These are phyloP conservation scores for Lachnellula suecica DNA, from an alignment of 2,329 filamentous ascomycete genomes.

Conservation along the genomic window DNA sequence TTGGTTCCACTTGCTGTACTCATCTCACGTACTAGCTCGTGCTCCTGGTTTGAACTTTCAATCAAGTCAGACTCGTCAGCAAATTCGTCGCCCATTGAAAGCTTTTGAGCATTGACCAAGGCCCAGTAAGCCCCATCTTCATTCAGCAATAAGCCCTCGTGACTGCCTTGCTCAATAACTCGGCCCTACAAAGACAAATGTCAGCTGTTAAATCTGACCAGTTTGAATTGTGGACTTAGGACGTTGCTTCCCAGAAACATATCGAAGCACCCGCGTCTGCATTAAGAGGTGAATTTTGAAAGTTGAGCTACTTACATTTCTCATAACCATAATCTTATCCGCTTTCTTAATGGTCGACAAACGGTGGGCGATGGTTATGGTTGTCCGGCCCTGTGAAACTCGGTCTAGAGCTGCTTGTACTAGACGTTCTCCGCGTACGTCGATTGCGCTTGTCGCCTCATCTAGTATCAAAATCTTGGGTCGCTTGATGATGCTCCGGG, in stretches of 20 bases:
- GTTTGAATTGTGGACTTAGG: too few relatives aligned
- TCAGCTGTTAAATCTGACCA: too few relatives aligned
- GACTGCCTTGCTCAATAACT: conserved; percentile 72
- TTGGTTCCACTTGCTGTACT: conserved; percentile 23
- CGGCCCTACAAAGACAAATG: conserved; percentile 49
- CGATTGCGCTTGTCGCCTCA: conserved; percentile 58
- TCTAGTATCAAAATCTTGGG: conserved; percentile 71
- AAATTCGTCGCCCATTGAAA: conserved; percentile 30
- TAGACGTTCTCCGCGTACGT: conserved; percentile 46
- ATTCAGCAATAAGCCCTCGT: conserved; percentile 63
- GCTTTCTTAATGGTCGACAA: conserved; percentile 75
- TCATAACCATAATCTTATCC: conserved; percentile 75
- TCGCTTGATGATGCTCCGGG: conserved; percentile 67
- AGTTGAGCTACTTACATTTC: conserved; percentile 83
- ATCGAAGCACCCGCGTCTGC: too few relatives aligned
- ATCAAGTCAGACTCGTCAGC: conserved; percentile 24
- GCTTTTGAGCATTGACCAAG: conserved; percentile 61
- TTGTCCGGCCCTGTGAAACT: conserved; percentile 57
- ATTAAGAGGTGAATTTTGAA: conserved; percentile 60
- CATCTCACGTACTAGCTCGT: conserved; percentile 18
- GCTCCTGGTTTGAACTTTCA: conserved; percentile 18
- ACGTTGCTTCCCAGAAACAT: too few relatives aligned
- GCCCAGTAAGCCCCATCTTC: conserved; percentile 64
- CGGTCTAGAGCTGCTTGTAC: conserved; percentile 55
- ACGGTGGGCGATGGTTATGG: conserved; percentile 62